A percentile compares a stretch with the other conserved stretches of the same genome.
Evolutionary conservation across 202 grass and related monocot species (phyloP).

Genomic region (Cymbopogon flexuosus): DNA sequence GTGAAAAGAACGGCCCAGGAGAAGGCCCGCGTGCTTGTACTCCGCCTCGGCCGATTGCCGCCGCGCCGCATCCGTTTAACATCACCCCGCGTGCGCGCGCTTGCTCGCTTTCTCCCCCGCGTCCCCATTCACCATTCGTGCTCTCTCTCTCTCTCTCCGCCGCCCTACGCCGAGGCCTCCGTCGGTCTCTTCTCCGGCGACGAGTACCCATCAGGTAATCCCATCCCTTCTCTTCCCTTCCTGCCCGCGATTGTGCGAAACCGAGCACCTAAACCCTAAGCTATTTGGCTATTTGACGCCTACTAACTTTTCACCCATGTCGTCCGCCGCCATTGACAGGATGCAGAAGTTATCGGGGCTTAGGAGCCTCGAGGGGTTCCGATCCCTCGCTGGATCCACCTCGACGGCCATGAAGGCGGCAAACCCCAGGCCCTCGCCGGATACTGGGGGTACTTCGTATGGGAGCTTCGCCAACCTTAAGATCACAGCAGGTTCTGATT

Average conservation of each 20-base stretch:
- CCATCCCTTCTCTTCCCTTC: not conserved
- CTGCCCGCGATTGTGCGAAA: not conserved
- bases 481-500: no score
- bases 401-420: not conserved
- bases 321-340: slow-evolving; percentile 9
- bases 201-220: not conserved
- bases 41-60: not conserved
- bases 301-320: no score
- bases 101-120: not conserved
- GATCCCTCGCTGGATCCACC: not conserved
- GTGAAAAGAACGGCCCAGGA: not conserved
- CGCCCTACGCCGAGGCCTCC: not conserved
- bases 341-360: slow-evolving; percentile 73
- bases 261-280: not conserved
- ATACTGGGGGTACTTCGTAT: no score
- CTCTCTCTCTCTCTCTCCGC: not conserved
- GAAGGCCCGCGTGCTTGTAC: not conserved
- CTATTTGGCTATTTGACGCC: not conserved
- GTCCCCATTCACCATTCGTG: not conserved
- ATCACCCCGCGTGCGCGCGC: not conserved
- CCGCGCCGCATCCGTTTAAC: not conserved
- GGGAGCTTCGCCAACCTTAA: no score
- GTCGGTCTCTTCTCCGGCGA: not conserved
- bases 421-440: not conserved
- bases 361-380: slow-evolving; percentile 49